Conservation (phyloP, 805 yeast genomes). For the Lachancea quebecensis region DNA sequence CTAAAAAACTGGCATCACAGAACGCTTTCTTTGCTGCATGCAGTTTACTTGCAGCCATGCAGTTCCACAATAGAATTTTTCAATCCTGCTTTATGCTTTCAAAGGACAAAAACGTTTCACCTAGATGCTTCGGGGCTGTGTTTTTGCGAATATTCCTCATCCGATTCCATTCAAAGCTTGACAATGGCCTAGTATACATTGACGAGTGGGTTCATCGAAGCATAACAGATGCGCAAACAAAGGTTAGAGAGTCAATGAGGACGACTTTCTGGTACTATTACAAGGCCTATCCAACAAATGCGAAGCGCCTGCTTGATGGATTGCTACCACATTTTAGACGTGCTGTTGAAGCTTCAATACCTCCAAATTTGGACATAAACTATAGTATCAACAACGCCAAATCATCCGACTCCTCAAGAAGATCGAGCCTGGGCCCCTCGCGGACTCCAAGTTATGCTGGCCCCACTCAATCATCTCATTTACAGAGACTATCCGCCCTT, state of each 20-base stretch:
- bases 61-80: slow-evolving; percentile 46
- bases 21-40: slow-evolving; percentile 36
- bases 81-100: slow-evolving; percentile 45
- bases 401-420: slow-evolving; percentile 37
- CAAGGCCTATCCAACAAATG: slow-evolving; percentile 46
- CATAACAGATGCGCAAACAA: slow-evolving; percentile 70
- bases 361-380: slow-evolving; percentile 30
- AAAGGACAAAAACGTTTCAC: slow-evolving; percentile 63
- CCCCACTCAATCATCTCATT: slow-evolving; percentile 22
- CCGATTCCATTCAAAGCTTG: slow-evolving; percentile 38
- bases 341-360: slow-evolving; percentile 57
- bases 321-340: slow-evolving; percentile 34
- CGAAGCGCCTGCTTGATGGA: slow-evolving; percentile 34
- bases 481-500: slow-evolving; percentile 3
- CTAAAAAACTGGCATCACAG: slow-evolving; percentile 34
- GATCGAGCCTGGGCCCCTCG: slow-evolving; percentile 27
- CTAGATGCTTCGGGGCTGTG: slow-evolving; percentile 59
- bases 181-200: slow-evolving; percentile 34
- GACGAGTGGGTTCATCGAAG: slow-evolving; percentile 52
- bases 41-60: slow-evolving; percentile 48
- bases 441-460: slow-evolving; percentile 29
- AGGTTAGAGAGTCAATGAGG: slow-evolving; percentile 71
- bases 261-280: slow-evolving; percentile 65
- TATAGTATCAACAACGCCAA: slow-evolving; percentile 10
- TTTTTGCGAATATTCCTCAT: slow-evolving; percentile 63